A percentile compares a stretch with the other conserved stretches of the same genome.
Evolutionary conservation across 305 asterid genomes (phyloP).

Genomic region (Coffea humblotiana): DNA sequence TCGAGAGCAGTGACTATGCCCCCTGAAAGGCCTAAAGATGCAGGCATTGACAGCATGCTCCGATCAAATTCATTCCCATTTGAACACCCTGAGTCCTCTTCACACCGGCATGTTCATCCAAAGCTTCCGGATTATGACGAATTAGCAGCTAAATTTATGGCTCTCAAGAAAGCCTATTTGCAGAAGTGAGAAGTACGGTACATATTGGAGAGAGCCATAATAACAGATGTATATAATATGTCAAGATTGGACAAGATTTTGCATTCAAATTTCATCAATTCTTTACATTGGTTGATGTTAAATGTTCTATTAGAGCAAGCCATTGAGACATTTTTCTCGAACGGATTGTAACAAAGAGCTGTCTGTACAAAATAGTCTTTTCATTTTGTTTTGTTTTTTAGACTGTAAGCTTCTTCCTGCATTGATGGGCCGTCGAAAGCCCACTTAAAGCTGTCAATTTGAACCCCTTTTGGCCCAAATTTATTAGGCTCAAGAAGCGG

Average conservation of each 20-base stretch:
- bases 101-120: constrained; percentile 66
- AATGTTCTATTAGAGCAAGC: not conserved
- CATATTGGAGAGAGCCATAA: not conserved
- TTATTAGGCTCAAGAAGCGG: not conserved
- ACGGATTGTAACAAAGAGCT: not conserved
- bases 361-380: too few species aligned
- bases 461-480: not conserved
- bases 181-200: constrained; percentile 12
- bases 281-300: not conserved
- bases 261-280: not conserved
- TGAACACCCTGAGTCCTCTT: constrained; percentile 18
- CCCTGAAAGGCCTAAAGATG: constrained; percentile 35
- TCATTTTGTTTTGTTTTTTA: not conserved
- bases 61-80: constrained; percentile 54
- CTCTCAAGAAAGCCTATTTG: constrained; percentile 54
- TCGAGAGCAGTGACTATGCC: constrained; percentile 57
- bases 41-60: constrained; percentile 20
- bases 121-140: constrained; percentile 91
- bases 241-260: not conserved
- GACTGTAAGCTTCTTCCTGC: not conserved
- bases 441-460: not conserved
- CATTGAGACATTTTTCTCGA: not conserved
- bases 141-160: constrained; percentile 61
- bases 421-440: not conserved
- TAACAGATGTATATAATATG: not conserved